Evolutionary conservation across 805 yeast genomes (phyloP).

Genomic region (Yarrowia keelungensis): DNA sequence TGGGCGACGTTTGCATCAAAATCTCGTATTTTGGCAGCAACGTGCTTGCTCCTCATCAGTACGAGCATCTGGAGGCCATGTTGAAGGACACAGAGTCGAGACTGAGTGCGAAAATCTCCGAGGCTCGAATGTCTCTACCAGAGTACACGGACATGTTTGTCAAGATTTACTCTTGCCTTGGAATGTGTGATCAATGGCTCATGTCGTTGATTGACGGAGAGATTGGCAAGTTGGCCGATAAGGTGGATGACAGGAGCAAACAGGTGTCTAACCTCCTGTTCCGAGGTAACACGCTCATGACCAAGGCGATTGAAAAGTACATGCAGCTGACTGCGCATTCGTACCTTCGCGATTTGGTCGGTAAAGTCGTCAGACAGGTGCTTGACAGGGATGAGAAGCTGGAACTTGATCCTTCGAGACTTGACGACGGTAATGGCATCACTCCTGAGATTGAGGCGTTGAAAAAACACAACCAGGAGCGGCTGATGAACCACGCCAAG

Average conservation of each 20-base stretch:
- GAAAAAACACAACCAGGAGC: conserved; percentile 54
- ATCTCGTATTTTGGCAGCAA: conserved; percentile 44
- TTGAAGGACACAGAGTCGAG: conserved; percentile 48
- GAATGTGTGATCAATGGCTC: conserved; percentile 76
- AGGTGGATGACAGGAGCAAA: conserved; percentile 2
- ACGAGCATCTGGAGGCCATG: conserved; percentile 67
- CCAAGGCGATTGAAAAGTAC: conserved; percentile 80
- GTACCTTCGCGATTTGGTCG: conserved; percentile 74
- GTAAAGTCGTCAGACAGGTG: conserved; percentile 66
- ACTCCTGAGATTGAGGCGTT: conserved; percentile 49
- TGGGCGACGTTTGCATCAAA: conserved; percentile 56
- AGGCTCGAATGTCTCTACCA: conserved; percentile 31
- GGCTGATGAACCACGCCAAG: conserved; percentile 59
- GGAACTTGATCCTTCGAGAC: conserved; percentile 81
- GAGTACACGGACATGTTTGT: conserved; percentile 56
- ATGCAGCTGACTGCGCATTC: conserved; percentile 80
- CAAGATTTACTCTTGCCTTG: conserved; percentile 76
- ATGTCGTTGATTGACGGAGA: conserved; percentile 71
- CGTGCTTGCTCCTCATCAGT: conserved; percentile 62
- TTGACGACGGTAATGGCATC: conserved; percentile 45
- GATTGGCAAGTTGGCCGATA: conserved; percentile 49
- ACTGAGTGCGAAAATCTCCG: conserved; percentile 6
- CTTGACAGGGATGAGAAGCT: conserved; percentile 60
- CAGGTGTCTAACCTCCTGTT: conserved; percentile 59
- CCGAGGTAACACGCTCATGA: conserved; percentile 83